Evolutionary conservation across 257 asterid genomes (phyloP).

Genomic region (Datura wrightii): DNA sequence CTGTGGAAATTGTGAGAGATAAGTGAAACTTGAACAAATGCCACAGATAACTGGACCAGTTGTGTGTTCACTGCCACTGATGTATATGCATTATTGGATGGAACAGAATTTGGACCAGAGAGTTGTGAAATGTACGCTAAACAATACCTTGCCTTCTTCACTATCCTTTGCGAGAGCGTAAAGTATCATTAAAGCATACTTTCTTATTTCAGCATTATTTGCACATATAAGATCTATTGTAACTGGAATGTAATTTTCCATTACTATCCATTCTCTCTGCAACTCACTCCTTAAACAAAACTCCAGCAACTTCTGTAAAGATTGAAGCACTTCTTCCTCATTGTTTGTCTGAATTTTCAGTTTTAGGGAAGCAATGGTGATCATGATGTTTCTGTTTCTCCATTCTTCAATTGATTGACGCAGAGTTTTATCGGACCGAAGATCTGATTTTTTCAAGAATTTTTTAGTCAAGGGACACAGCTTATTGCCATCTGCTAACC

Average conservation of each 20-base stretch:
- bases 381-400: conserved; percentile 52
- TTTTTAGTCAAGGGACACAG: conserved; percentile 52
- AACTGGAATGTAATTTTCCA: conserved; percentile 54
- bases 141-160: conserved; percentile 48
- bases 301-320: conserved; percentile 39
- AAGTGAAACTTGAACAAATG: background rate
- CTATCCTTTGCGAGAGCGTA: conserved; percentile 48
- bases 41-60: background rate
- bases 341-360: conserved; percentile 40
- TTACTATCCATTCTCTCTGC: conserved; percentile 58
- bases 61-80: background rate
- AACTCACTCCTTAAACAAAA: conserved; percentile 40
- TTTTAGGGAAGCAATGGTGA: conserved; percentile 52
- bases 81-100: background rate
- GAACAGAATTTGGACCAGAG: background rate
- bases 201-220: conserved; percentile 39
- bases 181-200: conserved; percentile 48
- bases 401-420: conserved; percentile 59
- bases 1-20: background rate
- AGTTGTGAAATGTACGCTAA: background rate
- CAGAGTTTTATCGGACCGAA: conserved; percentile 51
- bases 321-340: conserved; percentile 41
- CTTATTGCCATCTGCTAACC: conserved; percentile 45
- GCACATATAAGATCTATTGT: conserved; percentile 40
- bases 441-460: conserved; percentile 38